Base-by-base conservation (phyloP, 352 stramenopile species). In the Globisporangium orthogonon region DNA sequence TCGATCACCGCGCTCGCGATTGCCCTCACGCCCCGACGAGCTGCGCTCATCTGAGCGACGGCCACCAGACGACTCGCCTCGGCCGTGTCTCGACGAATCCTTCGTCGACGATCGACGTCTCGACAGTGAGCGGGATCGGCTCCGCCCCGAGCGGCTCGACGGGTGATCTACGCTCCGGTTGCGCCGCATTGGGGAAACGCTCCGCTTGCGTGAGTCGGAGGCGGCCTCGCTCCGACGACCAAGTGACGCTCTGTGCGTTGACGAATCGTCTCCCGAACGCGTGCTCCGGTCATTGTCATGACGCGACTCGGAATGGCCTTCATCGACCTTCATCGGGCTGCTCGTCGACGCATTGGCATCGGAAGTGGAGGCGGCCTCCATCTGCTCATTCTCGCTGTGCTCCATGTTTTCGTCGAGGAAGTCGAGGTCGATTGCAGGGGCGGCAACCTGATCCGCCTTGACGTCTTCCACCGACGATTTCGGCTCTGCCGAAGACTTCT, bases 371-470 rank as follows among this genome's bases (percentile, higher is more conserved):
- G 15, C 47, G 15, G 14, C n/a, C 11, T 45, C 29, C 6, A 52
- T 35, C 17, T 70, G 59, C 15, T 77, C 61, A 17, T 44, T 58
- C 11, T 79, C 76, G 59, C 72, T 85, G 0, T 50, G 46, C 33
- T 73, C 57, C 13, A 70, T 61, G 33, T 70, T 69, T 28, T 89
- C 79, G 40, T 91, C 75, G 53, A 94, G 58, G 58, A 94, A 94
- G 61, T 89, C 84, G 56, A 94, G 70, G 56, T 94, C 84, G 62
- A 94, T 94, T 3, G 84, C 84, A 52, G 84, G 84, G 23, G 84
- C 84, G 29, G 81, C 80, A 18, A 94, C 72, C 45, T 90, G 72
- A 47, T 93, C 78, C 46, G 86, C 57, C 63, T 91, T 89, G 13
- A 90, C 82, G 37, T 94, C 81, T 53, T 89, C 81, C 37, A 74